Evolutionary conservation across 306 rosid genomes (phyloP).

Genomic region (Vigna radiata): DNA sequence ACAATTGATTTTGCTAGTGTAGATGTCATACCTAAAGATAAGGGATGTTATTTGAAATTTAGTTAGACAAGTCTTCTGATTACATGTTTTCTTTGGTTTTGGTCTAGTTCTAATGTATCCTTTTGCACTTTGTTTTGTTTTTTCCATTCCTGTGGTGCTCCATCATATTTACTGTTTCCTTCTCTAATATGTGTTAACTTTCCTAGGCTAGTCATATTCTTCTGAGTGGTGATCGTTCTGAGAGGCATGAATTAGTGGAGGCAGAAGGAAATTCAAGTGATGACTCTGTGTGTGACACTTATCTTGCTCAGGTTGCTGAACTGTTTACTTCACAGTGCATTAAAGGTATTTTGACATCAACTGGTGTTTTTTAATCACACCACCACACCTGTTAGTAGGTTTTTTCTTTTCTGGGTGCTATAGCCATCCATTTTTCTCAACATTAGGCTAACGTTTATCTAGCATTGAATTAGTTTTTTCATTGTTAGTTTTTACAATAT

Average conservation of each 20-base stretch:
- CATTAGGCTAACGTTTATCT: conserved; percentile 34
- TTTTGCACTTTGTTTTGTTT: background rate
- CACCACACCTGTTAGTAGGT: conserved; percentile 20
- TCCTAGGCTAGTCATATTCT: conserved; percentile 74
- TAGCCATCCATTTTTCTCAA: conserved; percentile 16
- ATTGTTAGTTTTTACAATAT: conserved; percentile 3
- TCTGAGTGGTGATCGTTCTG: conserved; percentile 69
- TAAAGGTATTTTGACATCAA: conserved; percentile 59
- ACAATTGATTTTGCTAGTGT: background rate
- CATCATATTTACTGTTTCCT: conserved; percentile 2
- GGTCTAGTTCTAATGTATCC: background rate
- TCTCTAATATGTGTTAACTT: conserved; percentile 42
- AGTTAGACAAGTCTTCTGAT: background rate
- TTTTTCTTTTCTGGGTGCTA: conserved; percentile 28
- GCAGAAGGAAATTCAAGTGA: conserved; percentile 65
- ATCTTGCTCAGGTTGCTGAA: conserved; percentile 70
- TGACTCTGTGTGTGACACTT: conserved; percentile 63
- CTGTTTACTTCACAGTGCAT: conserved; percentile 54
- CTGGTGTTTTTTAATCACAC: conserved; percentile 24
- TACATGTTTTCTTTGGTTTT: conserved; percentile 8
- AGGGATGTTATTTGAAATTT: background rate
- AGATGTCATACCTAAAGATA: conserved; percentile 1
- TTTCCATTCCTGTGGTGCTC: conserved; percentile 3
- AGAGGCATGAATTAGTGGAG: conserved; percentile 76
- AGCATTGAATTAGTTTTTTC: conserved; percentile 8